A percentile compares a stretch with the other conserved stretches of the same genome.
Evolutionary conservation across 2,329 filamentous ascomycete genomes (phyloP).

Genomic region (Hypoxylon sp.): DNA sequence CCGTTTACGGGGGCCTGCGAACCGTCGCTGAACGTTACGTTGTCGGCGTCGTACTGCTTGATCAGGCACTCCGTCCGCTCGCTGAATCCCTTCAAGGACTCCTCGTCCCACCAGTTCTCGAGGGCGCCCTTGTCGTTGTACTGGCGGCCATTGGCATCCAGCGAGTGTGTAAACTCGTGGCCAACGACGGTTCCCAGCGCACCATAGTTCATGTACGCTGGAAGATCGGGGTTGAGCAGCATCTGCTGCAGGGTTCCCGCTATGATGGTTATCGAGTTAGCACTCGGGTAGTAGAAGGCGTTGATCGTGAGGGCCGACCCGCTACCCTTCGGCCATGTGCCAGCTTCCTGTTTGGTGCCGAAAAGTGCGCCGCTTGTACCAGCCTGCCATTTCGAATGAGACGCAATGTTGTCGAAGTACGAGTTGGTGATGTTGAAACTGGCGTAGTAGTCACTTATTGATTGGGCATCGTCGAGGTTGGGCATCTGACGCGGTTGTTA

Average conservation of each 20-base stretch:
- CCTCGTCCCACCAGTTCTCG: slow-evolving; percentile 27
- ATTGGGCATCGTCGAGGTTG: slow-evolving; percentile 23
- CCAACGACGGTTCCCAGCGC: slow-evolving; percentile 26
- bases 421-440: slow-evolving; percentile 20
- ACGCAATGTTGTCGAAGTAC: slow-evolving; percentile 26
- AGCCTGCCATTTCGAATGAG: slow-evolving; percentile 13
- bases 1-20: slow-evolving; percentile 19
- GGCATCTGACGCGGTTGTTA: slow-evolving; percentile 12
- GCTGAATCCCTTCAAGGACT: slow-evolving; percentile 16
- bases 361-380: background rate
- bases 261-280: slow-evolving; percentile 29
- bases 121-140: slow-evolving; percentile 17
- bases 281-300: slow-evolving; percentile 25
- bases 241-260: slow-evolving; percentile 22
- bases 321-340: background rate
- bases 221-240: slow-evolving; percentile 21
- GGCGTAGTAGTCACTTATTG: slow-evolving; percentile 23
- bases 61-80: slow-evolving; percentile 23
- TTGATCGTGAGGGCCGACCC: slow-evolving; percentile 25
- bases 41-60: slow-evolving; percentile 16
- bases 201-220: slow-evolving; percentile 35
- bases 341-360: slow-evolving; percentile 6
- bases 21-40: slow-evolving; percentile 16
- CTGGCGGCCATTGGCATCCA: slow-evolving; percentile 20
- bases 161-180: slow-evolving; percentile 35